These are phyloP conservation scores for Zymoseptoria tritici DNA, from an alignment of 2,329 filamentous ascomycete genomes.

Conservation along the genomic window DNA sequence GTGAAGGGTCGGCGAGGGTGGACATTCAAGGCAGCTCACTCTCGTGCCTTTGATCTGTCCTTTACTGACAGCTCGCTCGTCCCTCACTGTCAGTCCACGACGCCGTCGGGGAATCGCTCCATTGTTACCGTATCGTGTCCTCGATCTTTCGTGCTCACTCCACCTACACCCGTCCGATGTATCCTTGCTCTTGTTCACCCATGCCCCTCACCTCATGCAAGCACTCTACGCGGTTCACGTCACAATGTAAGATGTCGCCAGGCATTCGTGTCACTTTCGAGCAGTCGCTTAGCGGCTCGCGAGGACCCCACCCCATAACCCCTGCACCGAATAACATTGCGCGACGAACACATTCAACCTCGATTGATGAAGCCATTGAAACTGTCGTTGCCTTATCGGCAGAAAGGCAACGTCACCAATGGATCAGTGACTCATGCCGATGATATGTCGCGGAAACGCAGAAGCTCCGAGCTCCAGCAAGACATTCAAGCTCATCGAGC, in stretches of 20 bases:
- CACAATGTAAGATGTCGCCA: background rate
- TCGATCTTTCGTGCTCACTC: background rate
- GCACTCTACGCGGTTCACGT: background rate
- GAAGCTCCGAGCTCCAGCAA: background rate
- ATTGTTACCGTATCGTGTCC: background rate
- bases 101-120: background rate
- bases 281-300: background rate
- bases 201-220: background rate
- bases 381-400: background rate
- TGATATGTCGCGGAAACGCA: background rate
- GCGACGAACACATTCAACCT: background rate
- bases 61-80: no score
- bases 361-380: background rate
- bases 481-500: background rate
- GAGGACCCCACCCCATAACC: background rate
- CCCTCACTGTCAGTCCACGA: background rate
- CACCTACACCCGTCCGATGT: background rate
- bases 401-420: background rate
- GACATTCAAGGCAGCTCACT: no score
- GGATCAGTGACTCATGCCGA: background rate
- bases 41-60: no score
- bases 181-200: background rate
- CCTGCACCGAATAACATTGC: background rate
- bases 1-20: no score
- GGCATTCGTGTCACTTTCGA: background rate